Percentiles rank a stretch among this genome's conserved stretches.
These are phyloP conservation scores for Mrakia blollopis DNA, from an alignment of 768 basidiomycete genomes.

Conservation along the genomic window DNA sequence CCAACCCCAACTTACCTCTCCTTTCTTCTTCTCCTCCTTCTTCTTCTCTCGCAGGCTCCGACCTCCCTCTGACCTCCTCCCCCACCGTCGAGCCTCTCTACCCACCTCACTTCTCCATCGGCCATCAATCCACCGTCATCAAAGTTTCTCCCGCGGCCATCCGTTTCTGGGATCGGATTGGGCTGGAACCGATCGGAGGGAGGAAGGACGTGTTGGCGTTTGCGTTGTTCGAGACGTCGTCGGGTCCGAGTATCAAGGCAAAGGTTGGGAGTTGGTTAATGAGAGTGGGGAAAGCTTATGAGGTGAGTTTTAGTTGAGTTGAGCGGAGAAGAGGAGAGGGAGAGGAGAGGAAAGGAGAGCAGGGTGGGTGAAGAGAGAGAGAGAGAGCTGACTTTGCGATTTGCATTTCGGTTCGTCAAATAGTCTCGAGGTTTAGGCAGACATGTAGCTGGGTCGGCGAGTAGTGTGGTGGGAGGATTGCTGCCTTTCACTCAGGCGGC, in stretches of 20 bases:
- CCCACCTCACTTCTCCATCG: conserved; percentile 59
- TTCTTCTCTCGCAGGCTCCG: background rate
- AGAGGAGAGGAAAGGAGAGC: no score
- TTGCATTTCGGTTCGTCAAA: no score
- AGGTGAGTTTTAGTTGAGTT: conserved; percentile 50
- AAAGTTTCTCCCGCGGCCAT: conserved; percentile 65
- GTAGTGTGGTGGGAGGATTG: conserved; percentile 55
- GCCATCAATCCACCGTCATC: conserved; percentile 64
- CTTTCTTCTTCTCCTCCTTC: background rate
- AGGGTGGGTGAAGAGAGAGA: no score
- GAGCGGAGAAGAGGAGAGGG: background rate
- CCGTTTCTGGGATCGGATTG: conserved; percentile 81
- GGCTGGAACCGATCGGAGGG: conserved; percentile 64
- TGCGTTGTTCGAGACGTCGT: conserved; percentile 56
- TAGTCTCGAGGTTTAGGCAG: conserved; percentile 59
- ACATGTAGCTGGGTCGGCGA: conserved; percentile 55
- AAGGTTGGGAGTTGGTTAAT: conserved; percentile 56
- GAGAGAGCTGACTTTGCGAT: background rate
- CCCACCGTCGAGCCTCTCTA: conserved; percentile 43
- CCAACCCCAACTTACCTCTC: background rate
- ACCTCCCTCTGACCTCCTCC: conserved; percentile 14
- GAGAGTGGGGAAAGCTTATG: conserved; percentile 54
- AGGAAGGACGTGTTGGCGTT: conserved; percentile 65
- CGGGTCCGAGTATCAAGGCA: conserved; percentile 50
- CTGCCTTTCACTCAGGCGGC: conserved; percentile 66